phyloP scores from a whole-genome alignment of 1,284 basidiomycete genomes.

The Ustilago trichophora region DNA sequence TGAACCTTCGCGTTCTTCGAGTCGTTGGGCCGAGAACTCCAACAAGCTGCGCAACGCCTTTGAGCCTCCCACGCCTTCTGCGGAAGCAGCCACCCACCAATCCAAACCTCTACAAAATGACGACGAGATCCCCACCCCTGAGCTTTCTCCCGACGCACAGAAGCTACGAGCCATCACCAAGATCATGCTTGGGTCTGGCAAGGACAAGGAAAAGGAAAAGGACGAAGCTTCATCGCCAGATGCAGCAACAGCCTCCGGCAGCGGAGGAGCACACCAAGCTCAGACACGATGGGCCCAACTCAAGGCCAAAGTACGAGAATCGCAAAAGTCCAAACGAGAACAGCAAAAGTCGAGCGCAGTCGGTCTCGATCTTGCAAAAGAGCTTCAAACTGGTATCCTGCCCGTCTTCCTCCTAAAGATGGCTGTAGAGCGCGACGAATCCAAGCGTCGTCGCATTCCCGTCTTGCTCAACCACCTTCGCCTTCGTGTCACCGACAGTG shows the following conservation, averaged over 20 bases:
- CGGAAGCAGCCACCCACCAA: conserved; percentile 2
- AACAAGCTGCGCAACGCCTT: conserved; percentile 46
- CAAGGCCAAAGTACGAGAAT: conserved; percentile 50
- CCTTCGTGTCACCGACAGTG: conserved; percentile 83
- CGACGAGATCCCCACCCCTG: conserved; percentile 28
- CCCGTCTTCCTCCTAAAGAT: conserved; percentile 72
- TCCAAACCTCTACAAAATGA: conserved; percentile 1
- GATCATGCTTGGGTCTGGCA: conserved; percentile 43
- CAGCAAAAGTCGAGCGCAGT: conserved; percentile 42
- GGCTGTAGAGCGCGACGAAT: conserved; percentile 91
- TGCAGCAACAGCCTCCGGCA: conserved; percentile 4
- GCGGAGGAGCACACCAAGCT: conserved; percentile 10
- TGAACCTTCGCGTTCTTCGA: conserved; percentile 11
- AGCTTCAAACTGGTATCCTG: conserved; percentile 47
- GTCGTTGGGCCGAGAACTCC: conserved; percentile 41
- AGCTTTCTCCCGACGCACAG: conserved; percentile 33
- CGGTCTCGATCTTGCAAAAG: conserved; percentile 39
- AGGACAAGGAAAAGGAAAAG: conserved; percentile 18
- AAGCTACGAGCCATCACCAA: conserved; percentile 50
- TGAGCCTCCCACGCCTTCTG: conserved; percentile 34
- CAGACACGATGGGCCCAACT: conserved; percentile 49
- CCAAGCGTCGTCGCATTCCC: conserved; percentile 82
- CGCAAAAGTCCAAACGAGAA: conserved; percentile 38
- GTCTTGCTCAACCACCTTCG: conserved; percentile 85
- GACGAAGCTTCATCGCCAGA: conserved; percentile 9